phyloP scores from a whole-genome alignment of 345 rosid species.

The Abelmoschus esculentus region DNA sequence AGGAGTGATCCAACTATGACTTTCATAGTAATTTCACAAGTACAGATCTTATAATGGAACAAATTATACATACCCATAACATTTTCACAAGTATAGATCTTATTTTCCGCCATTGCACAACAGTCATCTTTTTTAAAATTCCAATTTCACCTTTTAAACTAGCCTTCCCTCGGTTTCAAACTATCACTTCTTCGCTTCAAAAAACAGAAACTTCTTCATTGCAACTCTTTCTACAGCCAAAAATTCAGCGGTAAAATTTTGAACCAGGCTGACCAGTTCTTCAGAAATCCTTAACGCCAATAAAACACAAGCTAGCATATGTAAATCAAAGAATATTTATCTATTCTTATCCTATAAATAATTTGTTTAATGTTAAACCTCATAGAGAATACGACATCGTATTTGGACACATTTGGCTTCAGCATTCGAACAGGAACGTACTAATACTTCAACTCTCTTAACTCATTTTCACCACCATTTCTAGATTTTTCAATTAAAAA shows the following conservation, averaged over 20 bases:
- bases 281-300: not conserved
- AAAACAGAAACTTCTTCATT: not conserved
- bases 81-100: not conserved
- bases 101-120: not conserved
- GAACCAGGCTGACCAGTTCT: not conserved
- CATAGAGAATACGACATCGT: not conserved
- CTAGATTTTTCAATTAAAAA: not conserved
- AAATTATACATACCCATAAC: not conserved
- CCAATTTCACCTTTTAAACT: not conserved
- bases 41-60: not conserved
- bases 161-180: not conserved
- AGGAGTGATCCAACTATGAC: not conserved
- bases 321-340: not conserved
- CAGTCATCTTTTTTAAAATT: not conserved
- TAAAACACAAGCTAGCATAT: not conserved
- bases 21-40: not conserved
- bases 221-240: slow-evolving; percentile 1
- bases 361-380: not conserved
- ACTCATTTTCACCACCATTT: not conserved
- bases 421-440: not conserved
- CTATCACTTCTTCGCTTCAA: not conserved
- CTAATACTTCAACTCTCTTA: not conserved
- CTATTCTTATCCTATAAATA: not conserved
- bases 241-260: not conserved
- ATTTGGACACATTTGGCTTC: not conserved